Evolutionary conservation across 176 grass and related monocot species (phyloP).

Genomic region (Avena sativa): DNA sequence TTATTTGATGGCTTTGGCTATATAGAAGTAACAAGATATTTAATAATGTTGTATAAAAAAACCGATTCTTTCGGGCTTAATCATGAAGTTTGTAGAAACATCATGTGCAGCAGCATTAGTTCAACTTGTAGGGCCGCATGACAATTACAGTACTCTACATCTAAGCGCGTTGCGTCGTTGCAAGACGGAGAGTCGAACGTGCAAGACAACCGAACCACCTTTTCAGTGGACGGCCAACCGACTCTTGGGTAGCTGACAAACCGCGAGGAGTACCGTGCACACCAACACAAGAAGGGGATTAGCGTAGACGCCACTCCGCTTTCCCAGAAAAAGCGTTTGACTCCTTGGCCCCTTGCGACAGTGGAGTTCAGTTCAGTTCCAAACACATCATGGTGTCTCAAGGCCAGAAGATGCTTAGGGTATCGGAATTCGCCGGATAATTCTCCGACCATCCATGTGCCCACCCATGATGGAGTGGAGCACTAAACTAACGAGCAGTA

Average conservation of each 20-base stretch:
- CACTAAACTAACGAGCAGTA: background rate
- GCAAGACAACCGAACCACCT: no score
- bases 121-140: no score
- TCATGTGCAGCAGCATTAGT: no score
- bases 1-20: no score
- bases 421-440: background rate
- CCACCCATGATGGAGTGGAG: background rate
- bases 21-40: no score
- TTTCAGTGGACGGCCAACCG: no score
- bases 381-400: conserved; percentile 27
- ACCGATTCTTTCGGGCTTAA: no score
- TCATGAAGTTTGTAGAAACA: no score
- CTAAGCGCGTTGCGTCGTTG: no score
- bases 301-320: conserved; percentile 43
- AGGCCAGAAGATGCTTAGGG: background rate
- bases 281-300: background rate
- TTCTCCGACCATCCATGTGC: conserved; percentile 34
- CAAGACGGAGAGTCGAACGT: no score
- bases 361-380: background rate
- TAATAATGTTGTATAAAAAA: no score
- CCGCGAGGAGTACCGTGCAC: background rate
- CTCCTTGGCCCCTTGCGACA: background rate
- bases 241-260: background rate
- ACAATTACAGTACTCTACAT: no score
- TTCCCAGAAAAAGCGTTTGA: conserved; percentile 15